A percentile compares a stretch with the other conserved stretches of the same genome.
Evolutionary conservation across 1,284 basidiomycete species (phyloP).

Genomic region (Ustilago loliicola): DNA sequence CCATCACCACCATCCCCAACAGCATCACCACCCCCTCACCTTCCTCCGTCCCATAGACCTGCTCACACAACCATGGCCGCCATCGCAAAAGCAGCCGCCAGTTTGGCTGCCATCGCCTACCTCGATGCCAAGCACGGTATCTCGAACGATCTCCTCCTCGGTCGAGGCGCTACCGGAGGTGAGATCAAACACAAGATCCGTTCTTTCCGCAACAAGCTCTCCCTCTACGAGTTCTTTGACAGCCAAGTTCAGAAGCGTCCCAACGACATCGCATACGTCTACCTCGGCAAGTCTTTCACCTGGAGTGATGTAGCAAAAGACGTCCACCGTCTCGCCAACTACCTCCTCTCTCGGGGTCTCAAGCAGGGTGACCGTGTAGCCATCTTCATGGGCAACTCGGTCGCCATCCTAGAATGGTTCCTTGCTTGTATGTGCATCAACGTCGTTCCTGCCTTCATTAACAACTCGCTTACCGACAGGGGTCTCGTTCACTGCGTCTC

Average conservation of each 20-base stretch:
- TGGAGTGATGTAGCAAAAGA: slow-evolving; percentile 58
- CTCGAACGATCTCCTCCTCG: slow-evolving; percentile 49
- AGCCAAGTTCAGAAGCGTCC: slow-evolving; percentile 46
- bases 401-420: slow-evolving; percentile 59
- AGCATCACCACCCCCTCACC: slow-evolving; percentile 7
- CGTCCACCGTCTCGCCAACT: slow-evolving; percentile 59
- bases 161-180: slow-evolving; percentile 28
- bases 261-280: slow-evolving; percentile 59
- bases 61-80: slow-evolving; percentile 28
- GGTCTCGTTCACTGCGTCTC: slow-evolving; percentile 68
- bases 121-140: slow-evolving; percentile 65
- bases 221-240: slow-evolving; percentile 61
- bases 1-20: background rate
- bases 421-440: slow-evolving; percentile 65
- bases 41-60: background rate
- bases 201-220: slow-evolving; percentile 50
- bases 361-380: slow-evolving; percentile 62
- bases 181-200: slow-evolving; percentile 51
- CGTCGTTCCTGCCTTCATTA: slow-evolving; percentile 70
- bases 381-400: slow-evolving; percentile 65
- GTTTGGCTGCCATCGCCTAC: slow-evolving; percentile 61
- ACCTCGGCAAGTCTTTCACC: slow-evolving; percentile 58
- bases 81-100: slow-evolving; percentile 58
- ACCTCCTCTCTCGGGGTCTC: slow-evolving; percentile 55
- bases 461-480: slow-evolving; percentile 67